phyloP scores from a whole-genome alignment of 371 early-diverging fungal species.

The Mitosporidium daphniae region DNA sequence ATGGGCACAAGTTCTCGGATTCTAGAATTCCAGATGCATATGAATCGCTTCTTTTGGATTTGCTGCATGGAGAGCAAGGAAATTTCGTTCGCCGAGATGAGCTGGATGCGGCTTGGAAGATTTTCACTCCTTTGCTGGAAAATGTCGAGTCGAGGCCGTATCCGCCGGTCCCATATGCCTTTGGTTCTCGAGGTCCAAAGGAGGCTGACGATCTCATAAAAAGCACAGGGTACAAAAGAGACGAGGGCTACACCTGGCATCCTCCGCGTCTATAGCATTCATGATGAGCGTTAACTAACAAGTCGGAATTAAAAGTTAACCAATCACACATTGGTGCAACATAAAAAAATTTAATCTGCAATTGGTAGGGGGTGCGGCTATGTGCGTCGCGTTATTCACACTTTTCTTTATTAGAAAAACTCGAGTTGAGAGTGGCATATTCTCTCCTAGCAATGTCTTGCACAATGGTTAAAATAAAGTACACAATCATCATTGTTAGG shows the following conservation, averaged over 20 bases:
- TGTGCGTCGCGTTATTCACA: no score
- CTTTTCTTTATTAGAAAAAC: no score
- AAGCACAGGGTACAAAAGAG: no score
- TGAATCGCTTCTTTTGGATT: conserved; percentile 55
- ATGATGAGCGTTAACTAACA: no score
- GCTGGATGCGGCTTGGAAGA: conserved; percentile 67
- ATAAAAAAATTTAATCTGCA: no score
- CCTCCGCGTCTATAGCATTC: no score
- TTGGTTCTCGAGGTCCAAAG: conserved; percentile 49
- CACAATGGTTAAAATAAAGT: not conserved
- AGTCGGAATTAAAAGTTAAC: no score
- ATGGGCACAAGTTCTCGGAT: conserved; percentile 37
- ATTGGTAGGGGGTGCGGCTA: no score
- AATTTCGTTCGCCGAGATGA: conserved; percentile 89
- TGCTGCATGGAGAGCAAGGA: conserved; percentile 46
- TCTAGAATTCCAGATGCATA: conserved; percentile 73
- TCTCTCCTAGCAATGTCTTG: not conserved
- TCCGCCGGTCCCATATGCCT: conserved; percentile 28
- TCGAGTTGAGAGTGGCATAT: no score
- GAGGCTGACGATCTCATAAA: conserved; percentile 25
- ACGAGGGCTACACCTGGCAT: no score
- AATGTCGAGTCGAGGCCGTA: conserved; percentile 31
- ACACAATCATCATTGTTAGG: not conserved
- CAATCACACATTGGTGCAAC: no score
- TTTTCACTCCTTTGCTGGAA: conserved; percentile 70